Evolutionary conservation across 2,329 filamentous ascomycete genomes (phyloP).

Genomic region (Stylonectria norvegica): DNA sequence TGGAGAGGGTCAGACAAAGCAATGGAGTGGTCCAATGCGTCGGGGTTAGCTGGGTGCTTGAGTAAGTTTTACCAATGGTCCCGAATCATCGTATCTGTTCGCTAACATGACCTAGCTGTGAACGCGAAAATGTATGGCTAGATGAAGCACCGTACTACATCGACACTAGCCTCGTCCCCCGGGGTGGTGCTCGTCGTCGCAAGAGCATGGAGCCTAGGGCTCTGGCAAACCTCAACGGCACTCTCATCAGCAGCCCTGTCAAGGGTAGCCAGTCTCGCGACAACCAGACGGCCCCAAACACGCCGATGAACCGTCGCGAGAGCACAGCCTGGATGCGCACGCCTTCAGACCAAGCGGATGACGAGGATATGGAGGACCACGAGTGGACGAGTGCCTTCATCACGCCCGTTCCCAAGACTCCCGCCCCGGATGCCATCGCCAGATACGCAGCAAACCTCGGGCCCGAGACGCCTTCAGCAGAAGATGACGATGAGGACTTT

Average conservation of each 20-base stretch:
- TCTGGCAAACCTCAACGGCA: constrained; percentile 66
- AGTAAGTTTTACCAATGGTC: constrained; percentile 54
- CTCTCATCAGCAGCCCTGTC: constrained; percentile 47
- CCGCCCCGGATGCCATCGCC: constrained; percentile 52
- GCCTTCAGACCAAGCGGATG: constrained; percentile 44
- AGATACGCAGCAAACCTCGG: constrained; percentile 47
- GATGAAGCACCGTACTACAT: constrained; percentile 69
- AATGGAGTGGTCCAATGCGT: constrained; percentile 78
- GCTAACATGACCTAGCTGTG: constrained; percentile 55
- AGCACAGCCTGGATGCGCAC: constrained; percentile 55
- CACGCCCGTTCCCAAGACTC: constrained; percentile 57
- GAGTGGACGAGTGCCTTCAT: constrained; percentile 44
- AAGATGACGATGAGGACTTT: constrained; percentile 30
- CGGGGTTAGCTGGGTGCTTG: constrained; percentile 82
- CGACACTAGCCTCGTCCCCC: constrained; percentile 63
- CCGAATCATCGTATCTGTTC: not conserved
- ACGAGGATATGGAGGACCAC: constrained; percentile 39
- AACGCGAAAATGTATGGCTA: constrained; percentile 72
- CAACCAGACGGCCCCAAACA: constrained; percentile 41
- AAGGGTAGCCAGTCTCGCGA: constrained; percentile 23
- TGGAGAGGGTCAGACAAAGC: constrained; percentile 74
- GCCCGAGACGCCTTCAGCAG: constrained; percentile 44
- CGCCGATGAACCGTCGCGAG: constrained; percentile 50
- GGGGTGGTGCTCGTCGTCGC: constrained; percentile 66
- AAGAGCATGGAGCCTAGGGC: constrained; percentile 79